These are phyloP conservation scores for Physcomitrellopsis africana DNA, from an alignment of 225 moss, liverwort and hornwort species.

Conservation along the genomic window DNA sequence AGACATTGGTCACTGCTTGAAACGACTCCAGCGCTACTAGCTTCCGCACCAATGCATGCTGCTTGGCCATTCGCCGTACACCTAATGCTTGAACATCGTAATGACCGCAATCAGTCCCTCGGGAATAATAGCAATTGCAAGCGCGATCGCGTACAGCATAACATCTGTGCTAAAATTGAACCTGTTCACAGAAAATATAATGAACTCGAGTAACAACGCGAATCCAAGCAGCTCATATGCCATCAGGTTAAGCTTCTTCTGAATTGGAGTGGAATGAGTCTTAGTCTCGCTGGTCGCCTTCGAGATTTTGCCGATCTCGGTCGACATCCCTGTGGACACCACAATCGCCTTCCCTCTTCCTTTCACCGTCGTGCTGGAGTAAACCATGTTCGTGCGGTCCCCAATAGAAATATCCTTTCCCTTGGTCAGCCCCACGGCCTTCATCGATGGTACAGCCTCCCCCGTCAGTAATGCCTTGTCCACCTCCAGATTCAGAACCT, in stretches of 20 bases:
- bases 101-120: constrained; percentile 17
- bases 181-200: constrained; percentile 1
- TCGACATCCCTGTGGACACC: constrained; percentile 33
- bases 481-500: constrained; percentile 35
- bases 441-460: constrained; percentile 13
- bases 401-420: background rate
- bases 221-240: constrained; percentile 1
- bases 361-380: constrained; percentile 24
- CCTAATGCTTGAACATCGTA: background rate
- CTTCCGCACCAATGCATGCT: constrained; percentile 27
- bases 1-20: constrained; percentile 37
- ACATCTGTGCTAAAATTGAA: constrained; percentile 6
- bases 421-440: background rate
- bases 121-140: constrained; percentile 1
- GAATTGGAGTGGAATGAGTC: constrained; percentile 25
- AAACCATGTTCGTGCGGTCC: constrained; percentile 9
- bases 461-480: constrained; percentile 30
- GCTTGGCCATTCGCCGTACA: background rate
- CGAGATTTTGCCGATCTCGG: constrained; percentile 36
- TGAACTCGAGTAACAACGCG: background rate
- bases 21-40: constrained; percentile 34
- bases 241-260: background rate
- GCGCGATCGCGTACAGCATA: background rate
- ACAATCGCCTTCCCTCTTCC: constrained; percentile 23
- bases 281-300: constrained; percentile 27